Base-by-base conservation (phyloP, 352 stramenopile species). In the Globisporangium camurandrum region DNA sequence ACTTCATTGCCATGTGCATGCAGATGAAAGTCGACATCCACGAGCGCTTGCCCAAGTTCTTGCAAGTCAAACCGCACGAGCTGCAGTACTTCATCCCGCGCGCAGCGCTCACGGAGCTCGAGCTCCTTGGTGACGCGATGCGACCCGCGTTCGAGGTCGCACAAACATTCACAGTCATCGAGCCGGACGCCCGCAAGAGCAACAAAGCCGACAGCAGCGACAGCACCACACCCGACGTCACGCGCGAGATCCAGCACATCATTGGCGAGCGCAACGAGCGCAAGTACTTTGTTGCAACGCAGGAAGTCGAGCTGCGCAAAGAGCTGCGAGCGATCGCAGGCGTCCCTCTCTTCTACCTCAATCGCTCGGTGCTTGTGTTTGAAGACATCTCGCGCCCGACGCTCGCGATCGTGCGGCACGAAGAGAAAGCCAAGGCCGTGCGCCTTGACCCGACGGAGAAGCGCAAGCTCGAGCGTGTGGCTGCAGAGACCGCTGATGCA, bases 1-100 rank as follows among this genome's bases (percentile, higher is more conserved):
- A 93, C 72, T 93, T 93, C 54, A 71, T 93, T 34, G 83, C 76
- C 46, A 89, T 93, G 78, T 91, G 80, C 59, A 51, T 85, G 42
- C 77, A 93, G 64, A 92, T 92, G 80, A 89, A 93, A 52, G 75
- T 93, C 26, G 75, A 90, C 59, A 57, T 92, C 24, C 70, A 64
- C 20, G 78, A 85, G 60, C 79, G 83, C 38, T 45, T 93, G 59
- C 71, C 83, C 46, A 88, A 88, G 59, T 85, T 90, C 47, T 59
- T 93, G 36, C 83, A 93, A 57, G 81, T 90, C 10, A 90, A 90
- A 58, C 56, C 65, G 22, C 62, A 82, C 62, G 71, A 91, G 33
- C 66, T 67, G 56, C 72, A 88, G 60, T 79, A 84, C 41, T 86
- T 75, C 57, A 83, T 92, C 52, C 69, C 83, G 22, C 66, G 67